Evolutionary conservation across 768 basidiomycete species (phyloP).

Genomic region (Boletus huronensis): DNA sequence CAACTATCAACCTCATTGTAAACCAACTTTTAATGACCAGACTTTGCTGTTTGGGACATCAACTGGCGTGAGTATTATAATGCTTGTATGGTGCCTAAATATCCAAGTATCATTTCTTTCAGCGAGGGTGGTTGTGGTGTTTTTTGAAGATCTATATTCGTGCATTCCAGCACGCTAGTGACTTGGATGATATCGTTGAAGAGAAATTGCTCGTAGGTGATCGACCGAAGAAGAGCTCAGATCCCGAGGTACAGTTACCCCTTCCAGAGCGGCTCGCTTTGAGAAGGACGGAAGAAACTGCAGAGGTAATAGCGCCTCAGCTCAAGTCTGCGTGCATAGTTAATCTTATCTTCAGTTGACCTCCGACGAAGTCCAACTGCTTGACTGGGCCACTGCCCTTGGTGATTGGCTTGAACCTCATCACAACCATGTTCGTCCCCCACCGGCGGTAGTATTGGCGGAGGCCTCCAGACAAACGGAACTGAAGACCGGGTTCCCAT

Average conservation of each 20-base stretch:
- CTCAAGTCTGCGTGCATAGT: background rate
- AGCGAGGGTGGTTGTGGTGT: slow-evolving; percentile 70
- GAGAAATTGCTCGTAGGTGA: slow-evolving; percentile 81
- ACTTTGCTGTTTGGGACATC: slow-evolving; percentile 61
- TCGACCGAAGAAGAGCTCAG: slow-evolving; percentile 61
- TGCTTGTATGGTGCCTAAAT: background rate
- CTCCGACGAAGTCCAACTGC: slow-evolving; percentile 52
- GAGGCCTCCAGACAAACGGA: slow-evolving; percentile 73
- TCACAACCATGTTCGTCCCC: slow-evolving; percentile 71
- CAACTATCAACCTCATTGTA: slow-evolving; percentile 65
- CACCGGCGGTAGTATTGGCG: slow-evolving; percentile 63
- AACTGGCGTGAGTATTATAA: slow-evolving; percentile 51
- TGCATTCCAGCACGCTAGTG: slow-evolving; percentile 73
- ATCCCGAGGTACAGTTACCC: slow-evolving; percentile 47
- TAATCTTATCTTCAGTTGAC: slow-evolving; percentile 51
- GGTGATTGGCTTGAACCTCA: slow-evolving; percentile 77
- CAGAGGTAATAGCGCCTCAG: slow-evolving; percentile 42
- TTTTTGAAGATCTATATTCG: slow-evolving; percentile 78
- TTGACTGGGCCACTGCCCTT: slow-evolving; percentile 58
- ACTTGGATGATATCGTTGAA: slow-evolving; percentile 76
- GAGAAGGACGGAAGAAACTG: slow-evolving; percentile 47
- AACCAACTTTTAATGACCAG: slow-evolving; percentile 57
- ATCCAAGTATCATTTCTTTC: background rate
- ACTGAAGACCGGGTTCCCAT: slow-evolving; percentile 63
- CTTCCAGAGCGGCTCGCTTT: slow-evolving; percentile 56